These are phyloP conservation scores for Talaromyces sp. DNA, from an alignment of 2,329 filamentous ascomycete genomes.

Conservation along the genomic window DNA sequence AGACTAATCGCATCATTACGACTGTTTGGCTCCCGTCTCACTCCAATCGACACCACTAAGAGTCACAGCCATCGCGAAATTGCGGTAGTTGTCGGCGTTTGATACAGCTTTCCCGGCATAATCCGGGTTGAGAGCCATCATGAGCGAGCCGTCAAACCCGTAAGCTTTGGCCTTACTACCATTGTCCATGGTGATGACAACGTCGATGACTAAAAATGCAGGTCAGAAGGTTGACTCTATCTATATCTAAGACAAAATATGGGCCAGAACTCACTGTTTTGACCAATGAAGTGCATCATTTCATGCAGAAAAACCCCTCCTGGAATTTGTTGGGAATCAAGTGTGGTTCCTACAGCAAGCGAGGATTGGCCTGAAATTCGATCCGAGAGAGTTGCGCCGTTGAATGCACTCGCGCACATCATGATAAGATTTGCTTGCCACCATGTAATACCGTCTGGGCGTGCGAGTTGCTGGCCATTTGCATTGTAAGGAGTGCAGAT, in stretches of 20 bases:
- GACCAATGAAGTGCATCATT: not conserved
- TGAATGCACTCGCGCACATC: not conserved
- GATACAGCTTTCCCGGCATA: not conserved
- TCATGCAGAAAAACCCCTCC: not conserved
- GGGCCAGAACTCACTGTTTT: not conserved
- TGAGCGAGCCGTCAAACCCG: not conserved
- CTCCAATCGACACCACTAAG: not conserved
- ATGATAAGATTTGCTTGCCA: constrained; percentile 3
- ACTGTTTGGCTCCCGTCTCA: not conserved
- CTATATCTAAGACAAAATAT: not conserved
- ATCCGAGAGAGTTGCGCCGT: not conserved
- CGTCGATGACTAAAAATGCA: not conserved
- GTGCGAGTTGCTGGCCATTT: not conserved
- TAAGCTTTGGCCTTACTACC: not conserved
- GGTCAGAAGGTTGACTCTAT: not conserved
- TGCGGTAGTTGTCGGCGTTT: constrained; percentile 1
- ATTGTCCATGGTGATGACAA: not conserved
- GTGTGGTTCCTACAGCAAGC: not conserved
- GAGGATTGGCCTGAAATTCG: not conserved
- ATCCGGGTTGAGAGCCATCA: not conserved
- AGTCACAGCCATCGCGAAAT: not conserved
- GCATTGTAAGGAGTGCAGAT: not conserved
- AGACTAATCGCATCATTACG: not conserved
- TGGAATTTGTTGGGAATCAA: not conserved
- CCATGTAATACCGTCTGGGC: not conserved